Evolutionary conservation across 2,329 filamentous ascomycete genomes (phyloP).

Genomic region (Elsinoe perseae): DNA sequence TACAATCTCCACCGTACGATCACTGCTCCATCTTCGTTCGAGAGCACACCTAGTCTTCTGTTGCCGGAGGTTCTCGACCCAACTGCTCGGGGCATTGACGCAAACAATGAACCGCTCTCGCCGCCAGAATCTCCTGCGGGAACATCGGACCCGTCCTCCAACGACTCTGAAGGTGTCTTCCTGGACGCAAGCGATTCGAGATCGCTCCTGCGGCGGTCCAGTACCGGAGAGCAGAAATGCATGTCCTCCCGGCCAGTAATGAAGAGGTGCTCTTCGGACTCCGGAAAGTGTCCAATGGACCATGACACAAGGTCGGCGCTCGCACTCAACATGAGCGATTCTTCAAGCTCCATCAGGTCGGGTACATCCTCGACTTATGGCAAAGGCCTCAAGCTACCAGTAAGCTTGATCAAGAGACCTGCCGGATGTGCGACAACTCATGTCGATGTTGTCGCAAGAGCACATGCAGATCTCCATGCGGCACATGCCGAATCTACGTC

Average conservation of each 20-base stretch:
- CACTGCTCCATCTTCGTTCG: conserved; percentile 13
- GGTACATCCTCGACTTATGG: not conserved
- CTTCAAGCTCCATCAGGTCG: not conserved
- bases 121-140: not conserved
- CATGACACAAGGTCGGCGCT: not conserved
- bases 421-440: conserved; percentile 10
- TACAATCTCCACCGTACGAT: conserved; percentile 11
- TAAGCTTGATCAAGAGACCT: not conserved
- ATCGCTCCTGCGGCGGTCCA: not conserved
- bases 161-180: not conserved
- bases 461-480: not conserved
- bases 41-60: not conserved
- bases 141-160: not conserved
- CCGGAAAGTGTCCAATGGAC: not conserved
- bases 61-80: not conserved
- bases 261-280: not conserved
- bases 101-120: not conserved
- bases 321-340: not conserved
- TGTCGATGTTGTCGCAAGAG: not conserved
- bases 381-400: not conserved
- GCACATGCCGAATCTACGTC: not conserved
- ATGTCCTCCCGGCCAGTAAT: not conserved
- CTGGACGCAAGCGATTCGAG: not conserved
- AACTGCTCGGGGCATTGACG: not conserved
- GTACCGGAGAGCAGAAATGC: not conserved